phyloP scores from a whole-genome alignment of 345 rosid species.

The Murraya paniculata region DNA sequence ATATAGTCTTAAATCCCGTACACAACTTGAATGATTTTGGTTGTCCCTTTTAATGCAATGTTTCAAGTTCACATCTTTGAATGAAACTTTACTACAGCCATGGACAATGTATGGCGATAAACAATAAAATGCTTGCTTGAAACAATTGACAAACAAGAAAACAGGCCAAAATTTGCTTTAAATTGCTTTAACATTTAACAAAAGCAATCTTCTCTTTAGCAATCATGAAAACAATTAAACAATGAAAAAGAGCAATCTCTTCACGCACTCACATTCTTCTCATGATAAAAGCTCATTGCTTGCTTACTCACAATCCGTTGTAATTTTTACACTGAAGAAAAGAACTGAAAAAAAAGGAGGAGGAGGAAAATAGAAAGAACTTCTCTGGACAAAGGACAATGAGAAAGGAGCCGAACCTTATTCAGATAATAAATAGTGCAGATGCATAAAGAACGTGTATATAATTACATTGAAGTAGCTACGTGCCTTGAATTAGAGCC shows the following conservation, averaged over 20 bases:
- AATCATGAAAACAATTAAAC: background rate
- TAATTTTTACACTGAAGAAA: background rate
- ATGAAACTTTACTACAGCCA: too few species aligned
- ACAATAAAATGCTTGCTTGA: too few species aligned
- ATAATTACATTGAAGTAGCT: constrained; percentile 2
- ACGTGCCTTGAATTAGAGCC: constrained; percentile 44
- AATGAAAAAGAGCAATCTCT: background rate
- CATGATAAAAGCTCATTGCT: background rate
- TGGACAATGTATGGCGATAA: too few species aligned
- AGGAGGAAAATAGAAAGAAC: background rate
- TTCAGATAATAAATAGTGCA: background rate
- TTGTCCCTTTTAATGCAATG: too few species aligned
- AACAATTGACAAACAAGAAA: background rate
- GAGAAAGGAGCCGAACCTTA: background rate
- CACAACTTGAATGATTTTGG: too few species aligned
- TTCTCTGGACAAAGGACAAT: background rate
- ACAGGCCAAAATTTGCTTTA: background rate
- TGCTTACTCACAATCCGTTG: background rate
- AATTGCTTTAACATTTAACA: background rate
- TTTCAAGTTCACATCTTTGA: too few species aligned
- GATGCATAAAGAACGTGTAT: too few species aligned
- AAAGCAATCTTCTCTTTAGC: background rate
- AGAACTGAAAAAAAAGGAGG: accelerated
- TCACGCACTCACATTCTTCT: background rate
- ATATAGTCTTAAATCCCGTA: too few species aligned